A percentile compares a stretch with the other conserved stretches of the same genome.
Evolutionary conservation across 2,329 filamentous ascomycete species (phyloP).

Genomic region (Cladosporium sp.): DNA sequence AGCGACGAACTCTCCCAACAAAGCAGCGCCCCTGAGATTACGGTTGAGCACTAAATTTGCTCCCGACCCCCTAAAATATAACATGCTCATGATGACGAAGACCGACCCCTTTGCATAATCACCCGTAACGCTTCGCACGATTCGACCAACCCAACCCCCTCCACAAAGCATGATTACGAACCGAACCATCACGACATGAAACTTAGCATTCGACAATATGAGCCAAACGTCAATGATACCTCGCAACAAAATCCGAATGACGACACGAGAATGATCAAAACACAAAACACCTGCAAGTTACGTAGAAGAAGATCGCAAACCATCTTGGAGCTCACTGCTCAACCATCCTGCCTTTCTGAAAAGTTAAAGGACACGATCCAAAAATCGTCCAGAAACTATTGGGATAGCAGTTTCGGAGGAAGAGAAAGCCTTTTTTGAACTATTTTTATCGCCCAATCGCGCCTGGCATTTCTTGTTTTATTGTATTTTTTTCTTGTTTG

Average conservation of each 20-base stretch:
- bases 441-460: constrained; percentile 5
- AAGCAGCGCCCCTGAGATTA: constrained; percentile 56
- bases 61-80: constrained; percentile 2
- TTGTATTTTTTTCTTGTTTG: neutral
- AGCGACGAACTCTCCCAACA: constrained; percentile 61
- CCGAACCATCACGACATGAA: constrained; percentile 13
- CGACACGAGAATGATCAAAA: constrained; percentile 3
- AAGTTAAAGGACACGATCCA: neutral
- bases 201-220: constrained; percentile 13
- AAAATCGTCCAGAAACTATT: neutral
- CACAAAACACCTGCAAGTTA: constrained; percentile 11
- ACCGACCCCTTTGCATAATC: constrained; percentile 11
- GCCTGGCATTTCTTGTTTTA: constrained; percentile 10
- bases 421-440: constrained; percentile 3
- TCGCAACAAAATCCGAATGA: constrained; percentile 12
- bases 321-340: constrained; percentile 12
- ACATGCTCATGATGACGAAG: constrained; percentile 14
- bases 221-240: constrained; percentile 11
- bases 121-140: constrained; percentile 12
- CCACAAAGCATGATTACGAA: constrained; percentile 13
- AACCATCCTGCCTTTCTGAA: neutral
- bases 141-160: neutral
- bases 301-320: constrained; percentile 13
- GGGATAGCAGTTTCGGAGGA: constrained; percentile 3
- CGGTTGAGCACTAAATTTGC: constrained; percentile 52